A percentile compares a stretch with the other conserved stretches of the same genome.
Conservation (phyloP, 23 red algal species). For the Cyanidium caldarium region DNA sequence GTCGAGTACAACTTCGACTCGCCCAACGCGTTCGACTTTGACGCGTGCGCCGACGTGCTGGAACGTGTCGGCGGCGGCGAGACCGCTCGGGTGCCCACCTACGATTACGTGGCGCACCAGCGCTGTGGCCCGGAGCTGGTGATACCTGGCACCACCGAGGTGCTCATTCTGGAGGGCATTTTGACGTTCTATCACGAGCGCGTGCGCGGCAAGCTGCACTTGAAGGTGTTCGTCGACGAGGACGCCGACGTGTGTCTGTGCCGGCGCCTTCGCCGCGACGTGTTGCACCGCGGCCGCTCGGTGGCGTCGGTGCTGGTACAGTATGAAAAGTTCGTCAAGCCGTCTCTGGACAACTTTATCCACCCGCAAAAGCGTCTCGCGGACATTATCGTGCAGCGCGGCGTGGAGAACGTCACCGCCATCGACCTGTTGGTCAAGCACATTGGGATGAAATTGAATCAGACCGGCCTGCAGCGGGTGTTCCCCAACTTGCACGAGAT, state of each 20-base stretch:
- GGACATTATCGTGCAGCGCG: constrained; percentile 88
- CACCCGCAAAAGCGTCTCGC: constrained; percentile 81
- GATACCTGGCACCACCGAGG: constrained; percentile 45
- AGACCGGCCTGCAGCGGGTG: constrained; percentile 63
- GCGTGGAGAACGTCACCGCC: constrained; percentile 77
- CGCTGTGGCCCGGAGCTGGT: constrained; percentile 19
- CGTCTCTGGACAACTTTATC: constrained; percentile 69
- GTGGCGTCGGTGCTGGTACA: constrained; percentile 63
- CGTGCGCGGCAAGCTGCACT: constrained; percentile 72
- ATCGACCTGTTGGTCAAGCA: constrained; percentile 97
- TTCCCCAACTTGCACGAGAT: constrained; percentile 65
- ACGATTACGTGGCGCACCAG: constrained; percentile 64
- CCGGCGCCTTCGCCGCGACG: constrained; percentile 63
- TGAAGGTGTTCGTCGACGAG: constrained; percentile 99
- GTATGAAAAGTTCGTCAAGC: constrained; percentile 91
- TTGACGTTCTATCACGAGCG: constrained; percentile 66
- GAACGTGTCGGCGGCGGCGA: constrained; percentile 14
- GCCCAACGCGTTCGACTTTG: constrained; percentile 95
- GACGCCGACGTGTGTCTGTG: constrained; percentile 87
- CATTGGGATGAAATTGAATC: constrained; percentile 70
- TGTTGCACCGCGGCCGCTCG: constrained; percentile 26
- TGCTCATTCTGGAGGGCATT: constrained; percentile 97
- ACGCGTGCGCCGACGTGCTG: constrained; percentile 34
- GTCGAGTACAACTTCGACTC: constrained; percentile 86
- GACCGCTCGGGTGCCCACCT: constrained; percentile 51